Evolutionary conservation across 768 basidiomycete genomes (phyloP).

Genomic region (Botryobasidium botryosum): DNA sequence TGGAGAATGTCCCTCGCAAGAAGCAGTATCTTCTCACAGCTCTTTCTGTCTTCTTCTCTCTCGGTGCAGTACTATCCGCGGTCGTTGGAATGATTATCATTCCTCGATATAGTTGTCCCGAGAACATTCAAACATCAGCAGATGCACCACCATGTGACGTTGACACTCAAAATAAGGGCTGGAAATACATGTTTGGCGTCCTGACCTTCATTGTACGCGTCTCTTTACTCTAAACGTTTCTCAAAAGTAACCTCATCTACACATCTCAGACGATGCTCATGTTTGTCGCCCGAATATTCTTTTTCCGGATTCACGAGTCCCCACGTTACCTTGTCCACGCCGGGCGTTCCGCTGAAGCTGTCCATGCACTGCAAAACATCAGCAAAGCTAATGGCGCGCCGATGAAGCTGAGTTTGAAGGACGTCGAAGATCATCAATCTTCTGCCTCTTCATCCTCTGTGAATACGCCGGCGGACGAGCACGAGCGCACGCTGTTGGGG

Average conservation of each 20-base stretch:
- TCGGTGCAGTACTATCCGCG: conserved; percentile 78
- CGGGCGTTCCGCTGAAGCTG: conserved; percentile 67
- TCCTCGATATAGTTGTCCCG: conserved; percentile 34
- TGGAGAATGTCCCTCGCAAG: conserved; percentile 85
- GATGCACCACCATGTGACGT: conserved; percentile 35
- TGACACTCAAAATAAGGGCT: conserved; percentile 58
- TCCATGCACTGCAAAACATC: conserved; percentile 69
- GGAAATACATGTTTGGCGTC: conserved; percentile 66
- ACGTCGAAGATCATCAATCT: conserved; percentile 35
- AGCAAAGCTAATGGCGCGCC: conserved; percentile 71
- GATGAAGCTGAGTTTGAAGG: conserved; percentile 46
- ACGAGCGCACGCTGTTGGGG: too few species aligned
- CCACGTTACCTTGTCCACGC: conserved; percentile 86
- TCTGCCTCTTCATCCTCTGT: too few species aligned
- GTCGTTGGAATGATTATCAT: conserved; percentile 64
- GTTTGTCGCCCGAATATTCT: conserved; percentile 71
- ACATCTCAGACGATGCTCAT: conserved; percentile 57
- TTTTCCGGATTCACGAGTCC: conserved; percentile 89
- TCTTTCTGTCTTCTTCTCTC: conserved; percentile 87
- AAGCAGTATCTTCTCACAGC: conserved; percentile 86
- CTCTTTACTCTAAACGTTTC: not conserved
- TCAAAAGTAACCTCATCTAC: not conserved
- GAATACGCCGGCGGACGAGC: too few species aligned
- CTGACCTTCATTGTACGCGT: conserved; percentile 67
- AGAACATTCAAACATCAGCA: conserved; percentile 12